These are phyloP conservation scores for Choiromyces venosus DNA, from an alignment of 495 filamentous ascomycete genomes.

Conservation along the genomic window DNA sequence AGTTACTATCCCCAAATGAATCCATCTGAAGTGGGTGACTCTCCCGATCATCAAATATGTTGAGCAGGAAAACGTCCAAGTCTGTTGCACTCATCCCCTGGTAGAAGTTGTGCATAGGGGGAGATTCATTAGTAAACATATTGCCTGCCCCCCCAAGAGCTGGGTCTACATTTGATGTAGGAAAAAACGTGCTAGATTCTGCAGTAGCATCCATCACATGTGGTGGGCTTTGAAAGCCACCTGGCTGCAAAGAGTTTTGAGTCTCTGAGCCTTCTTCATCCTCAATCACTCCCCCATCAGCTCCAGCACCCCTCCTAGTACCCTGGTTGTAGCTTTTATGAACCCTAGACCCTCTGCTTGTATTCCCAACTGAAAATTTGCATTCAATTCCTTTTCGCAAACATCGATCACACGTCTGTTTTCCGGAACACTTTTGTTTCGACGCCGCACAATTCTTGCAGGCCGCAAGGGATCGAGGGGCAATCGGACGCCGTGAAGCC, in stretches of 20 bases:
- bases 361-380: conserved; percentile 1
- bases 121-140: neutral
- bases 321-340: neutral
- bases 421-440: neutral
- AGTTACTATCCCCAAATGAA: neutral
- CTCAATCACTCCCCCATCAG: neutral
- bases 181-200: neutral
- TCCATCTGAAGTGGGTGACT: conserved; percentile 1
- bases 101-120: neutral
- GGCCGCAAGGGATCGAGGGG: neutral
- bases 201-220: neutral
- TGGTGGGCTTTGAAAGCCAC: neutral
- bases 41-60: conserved; percentile 2
- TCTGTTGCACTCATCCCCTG: neutral
- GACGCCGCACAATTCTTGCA: neutral
- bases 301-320: neutral
- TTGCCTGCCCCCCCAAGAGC: neutral
- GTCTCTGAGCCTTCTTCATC: neutral
- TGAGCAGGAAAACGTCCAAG: conserved; percentile 1
- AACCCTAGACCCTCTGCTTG: neutral
- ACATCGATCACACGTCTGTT: neutral
- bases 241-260: neutral
- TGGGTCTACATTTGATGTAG: neutral
- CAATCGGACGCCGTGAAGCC: neutral
- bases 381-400: neutral